A percentile compares a stretch with the other conserved stretches of the same genome.
These are phyloP conservation scores for Pseudogymnoascus verrucosus DNA, from an alignment of 2,329 filamentous ascomycete genomes.

Conservation along the genomic window DNA sequence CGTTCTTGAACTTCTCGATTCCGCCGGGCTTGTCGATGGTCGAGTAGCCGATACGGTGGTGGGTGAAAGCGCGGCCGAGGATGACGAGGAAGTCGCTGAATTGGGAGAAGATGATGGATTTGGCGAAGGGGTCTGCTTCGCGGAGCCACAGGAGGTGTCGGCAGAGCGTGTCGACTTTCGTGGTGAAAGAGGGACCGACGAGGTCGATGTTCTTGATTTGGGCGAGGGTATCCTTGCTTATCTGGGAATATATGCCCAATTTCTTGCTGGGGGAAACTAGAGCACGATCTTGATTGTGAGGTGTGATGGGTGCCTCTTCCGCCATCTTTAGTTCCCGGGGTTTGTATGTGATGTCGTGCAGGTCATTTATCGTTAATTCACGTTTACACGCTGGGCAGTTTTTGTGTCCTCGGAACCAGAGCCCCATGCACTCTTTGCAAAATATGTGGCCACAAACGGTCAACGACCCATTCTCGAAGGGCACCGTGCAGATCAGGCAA, in stretches of 20 bases:
- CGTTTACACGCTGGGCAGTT: conserved; percentile 84
- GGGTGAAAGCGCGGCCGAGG: conserved; percentile 59
- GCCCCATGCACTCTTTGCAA: conserved; percentile 75
- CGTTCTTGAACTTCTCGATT: conserved; percentile 67
- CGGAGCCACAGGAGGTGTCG: conserved; percentile 82
- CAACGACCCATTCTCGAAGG: conserved; percentile 70
- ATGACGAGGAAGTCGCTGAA: conserved; percentile 74
- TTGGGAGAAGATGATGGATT: conserved; percentile 92
- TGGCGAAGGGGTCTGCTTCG: conserved; percentile 74
- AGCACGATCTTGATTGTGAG: conserved; percentile 7
- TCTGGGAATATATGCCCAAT: conserved; percentile 66
- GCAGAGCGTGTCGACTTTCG: conserved; percentile 78
- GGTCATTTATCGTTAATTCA: conserved; percentile 53
- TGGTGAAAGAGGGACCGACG: conserved; percentile 66
- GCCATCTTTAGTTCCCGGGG: conserved; percentile 64
- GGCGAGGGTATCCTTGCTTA: conserved; percentile 61
- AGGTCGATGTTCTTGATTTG: conserved; percentile 80
- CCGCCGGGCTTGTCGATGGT: conserved; percentile 62
- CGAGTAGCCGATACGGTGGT: conserved; percentile 65
- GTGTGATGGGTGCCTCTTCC: conserved; percentile 35
- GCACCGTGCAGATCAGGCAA: conserved; percentile 78
- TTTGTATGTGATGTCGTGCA: conserved; percentile 81
- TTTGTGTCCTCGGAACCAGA: conserved; percentile 67
- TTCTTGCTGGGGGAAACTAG: conserved; percentile 15
- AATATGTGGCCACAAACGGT: conserved; percentile 90